Conservation (phyloP, 108 stramenopile genomes). For the Schizochytrium sp. region DNA sequence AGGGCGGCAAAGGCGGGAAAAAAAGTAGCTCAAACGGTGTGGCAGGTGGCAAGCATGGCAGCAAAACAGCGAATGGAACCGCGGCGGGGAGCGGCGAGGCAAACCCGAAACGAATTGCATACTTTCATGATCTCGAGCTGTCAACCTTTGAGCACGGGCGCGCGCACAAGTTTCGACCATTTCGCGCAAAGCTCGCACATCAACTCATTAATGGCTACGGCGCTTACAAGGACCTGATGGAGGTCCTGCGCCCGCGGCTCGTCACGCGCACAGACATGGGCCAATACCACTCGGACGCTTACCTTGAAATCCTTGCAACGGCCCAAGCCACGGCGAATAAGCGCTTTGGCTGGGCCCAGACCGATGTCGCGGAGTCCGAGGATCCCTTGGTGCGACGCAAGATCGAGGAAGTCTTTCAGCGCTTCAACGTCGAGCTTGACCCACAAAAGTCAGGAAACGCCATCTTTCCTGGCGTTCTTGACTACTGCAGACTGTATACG, state of each 20-base stretch:
- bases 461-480: constrained; percentile 32
- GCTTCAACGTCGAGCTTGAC: background rate
- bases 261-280: constrained; percentile 1
- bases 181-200: background rate
- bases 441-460: background rate
- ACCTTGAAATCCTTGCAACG: background rate
- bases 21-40: background rate
- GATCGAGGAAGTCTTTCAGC: background rate
- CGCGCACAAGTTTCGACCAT: background rate
- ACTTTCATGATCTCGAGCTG: constrained; percentile 1
- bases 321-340: background rate
- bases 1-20: too few species aligned
- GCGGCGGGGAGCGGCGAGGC: background rate
- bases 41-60: background rate
- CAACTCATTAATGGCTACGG: background rate
- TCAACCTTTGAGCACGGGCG: background rate
- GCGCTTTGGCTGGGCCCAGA: background rate
- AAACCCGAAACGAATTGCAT: background rate
- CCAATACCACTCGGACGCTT: background rate
- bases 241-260: background rate
- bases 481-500: constrained; percentile 56
- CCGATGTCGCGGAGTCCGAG: background rate
- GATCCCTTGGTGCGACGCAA: background rate
- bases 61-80: background rate
- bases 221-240: background rate